A percentile compares a stretch with the other conserved stretches of the same genome.
Conservation (phyloP, 371 early-diverging fungal species). For the Parasitella parasitica region DNA sequence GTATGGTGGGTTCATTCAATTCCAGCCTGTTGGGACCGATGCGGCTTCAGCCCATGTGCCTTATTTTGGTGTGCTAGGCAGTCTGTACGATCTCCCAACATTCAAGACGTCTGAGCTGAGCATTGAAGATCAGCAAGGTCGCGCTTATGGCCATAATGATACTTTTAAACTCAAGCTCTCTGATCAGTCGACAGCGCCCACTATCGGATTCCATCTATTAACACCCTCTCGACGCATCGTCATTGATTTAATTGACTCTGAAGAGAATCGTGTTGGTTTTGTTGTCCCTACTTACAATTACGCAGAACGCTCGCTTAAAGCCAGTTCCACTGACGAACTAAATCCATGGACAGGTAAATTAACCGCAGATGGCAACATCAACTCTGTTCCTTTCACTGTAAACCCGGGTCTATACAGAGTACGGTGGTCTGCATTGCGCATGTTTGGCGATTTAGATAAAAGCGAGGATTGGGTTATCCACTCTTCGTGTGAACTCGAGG, state of each 20-base stretch:
- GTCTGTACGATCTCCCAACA: conserved; percentile 45
- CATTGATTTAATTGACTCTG: neutral
- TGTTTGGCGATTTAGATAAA: conserved; percentile 16
- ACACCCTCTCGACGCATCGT: conserved; percentile 6
- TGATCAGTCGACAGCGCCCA: conserved; percentile 1
- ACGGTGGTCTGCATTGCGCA: conserved; percentile 5
- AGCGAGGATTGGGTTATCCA: conserved; percentile 7
- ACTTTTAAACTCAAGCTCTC: conserved; percentile 6
- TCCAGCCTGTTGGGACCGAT: conserved; percentile 5
- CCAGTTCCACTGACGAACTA: neutral
- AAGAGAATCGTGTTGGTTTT: conserved; percentile 1
- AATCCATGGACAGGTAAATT: conserved; percentile 12
- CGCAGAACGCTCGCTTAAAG: neutral
- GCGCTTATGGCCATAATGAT: neutral
- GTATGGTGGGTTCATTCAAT: conserved; percentile 39
- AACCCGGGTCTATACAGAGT: conserved; percentile 3
- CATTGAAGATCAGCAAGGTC: neutral
- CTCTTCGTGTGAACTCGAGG: neutral
- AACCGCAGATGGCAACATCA: neutral
- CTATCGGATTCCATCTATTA: conserved; percentile 6
- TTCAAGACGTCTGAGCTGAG: conserved; percentile 22
- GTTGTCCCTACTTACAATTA: conserved; percentile 3
- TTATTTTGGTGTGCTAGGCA: conserved; percentile 56
- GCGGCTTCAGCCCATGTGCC: conserved; percentile 33
- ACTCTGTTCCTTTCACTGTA: neutral